phyloP scores from a whole-genome alignment of 139 green algal species.

The Closterium sp. region DNA sequence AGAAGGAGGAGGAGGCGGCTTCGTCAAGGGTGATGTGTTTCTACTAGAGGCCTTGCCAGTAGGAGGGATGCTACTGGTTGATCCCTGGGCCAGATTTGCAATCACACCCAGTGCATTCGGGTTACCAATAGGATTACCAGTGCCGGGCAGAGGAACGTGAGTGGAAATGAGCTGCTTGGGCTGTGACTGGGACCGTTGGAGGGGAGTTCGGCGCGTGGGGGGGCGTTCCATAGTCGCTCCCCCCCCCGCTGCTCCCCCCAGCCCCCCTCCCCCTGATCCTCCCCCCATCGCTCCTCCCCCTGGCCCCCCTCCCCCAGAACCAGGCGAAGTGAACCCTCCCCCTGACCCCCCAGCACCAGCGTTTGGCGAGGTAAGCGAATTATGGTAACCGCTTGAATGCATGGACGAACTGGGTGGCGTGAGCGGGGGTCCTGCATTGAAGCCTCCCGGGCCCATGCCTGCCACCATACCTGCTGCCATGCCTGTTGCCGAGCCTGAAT shows the following conservation, averaged over 20 bases:
- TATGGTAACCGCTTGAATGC: background rate
- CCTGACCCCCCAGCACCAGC: background rate
- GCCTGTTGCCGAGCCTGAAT: background rate
- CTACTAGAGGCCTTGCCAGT: background rate
- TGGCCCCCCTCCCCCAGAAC: background rate
- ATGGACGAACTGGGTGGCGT: background rate
- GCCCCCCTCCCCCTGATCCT: background rate
- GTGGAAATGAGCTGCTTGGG: background rate
- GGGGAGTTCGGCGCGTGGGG: background rate
- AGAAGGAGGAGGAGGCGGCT: background rate
- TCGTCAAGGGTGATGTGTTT: background rate
- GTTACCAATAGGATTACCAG: background rate
- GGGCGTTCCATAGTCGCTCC: background rate
- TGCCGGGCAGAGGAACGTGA: background rate
- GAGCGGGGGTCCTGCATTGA: background rate
- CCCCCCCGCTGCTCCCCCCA: background rate
- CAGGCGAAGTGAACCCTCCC: background rate
- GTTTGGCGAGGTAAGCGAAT: background rate
- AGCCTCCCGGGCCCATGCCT: background rate
- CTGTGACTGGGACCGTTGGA: background rate
- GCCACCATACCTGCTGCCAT: background rate
- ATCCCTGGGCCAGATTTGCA: background rate
- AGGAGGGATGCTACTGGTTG: background rate
- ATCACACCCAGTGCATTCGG: background rate
- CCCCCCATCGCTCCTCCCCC: background rate